phyloP scores from a whole-genome alignment of 805 yeast species.

The Yamadazyma endophytica region DNA sequence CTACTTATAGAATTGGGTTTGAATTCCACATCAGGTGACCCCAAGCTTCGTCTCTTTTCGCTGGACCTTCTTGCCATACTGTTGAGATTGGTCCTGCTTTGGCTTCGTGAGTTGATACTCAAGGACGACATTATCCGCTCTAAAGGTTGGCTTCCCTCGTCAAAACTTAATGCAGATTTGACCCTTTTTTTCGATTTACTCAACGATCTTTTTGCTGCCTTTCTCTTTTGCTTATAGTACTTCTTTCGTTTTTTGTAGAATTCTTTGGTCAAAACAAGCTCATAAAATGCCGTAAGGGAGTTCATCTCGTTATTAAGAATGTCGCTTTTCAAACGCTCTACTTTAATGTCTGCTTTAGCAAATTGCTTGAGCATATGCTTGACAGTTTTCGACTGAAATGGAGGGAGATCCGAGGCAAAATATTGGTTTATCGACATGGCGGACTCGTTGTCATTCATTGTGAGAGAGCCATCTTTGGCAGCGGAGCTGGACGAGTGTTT shows the following conservation, averaged over 20 bases:
- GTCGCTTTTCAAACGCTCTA: slow-evolving; percentile 53
- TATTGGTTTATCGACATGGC: slow-evolving; percentile 37
- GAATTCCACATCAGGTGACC: slow-evolving; percentile 1
- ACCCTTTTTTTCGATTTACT: slow-evolving; percentile 29
- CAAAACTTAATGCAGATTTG: slow-evolving; percentile 33
- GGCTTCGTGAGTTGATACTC: slow-evolving; percentile 26
- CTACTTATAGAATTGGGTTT: slow-evolving; percentile 3
- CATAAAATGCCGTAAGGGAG: slow-evolving; percentile 72
- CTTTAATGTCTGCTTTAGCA: slow-evolving; percentile 59
- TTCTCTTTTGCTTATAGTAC: slow-evolving; percentile 25
- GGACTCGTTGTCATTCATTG: slow-evolving; percentile 31
- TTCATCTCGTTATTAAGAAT: slow-evolving; percentile 62
- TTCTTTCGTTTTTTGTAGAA: slow-evolving; percentile 28
- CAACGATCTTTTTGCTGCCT: slow-evolving; percentile 28
- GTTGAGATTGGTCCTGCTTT: slow-evolving; percentile 9
- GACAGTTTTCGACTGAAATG: slow-evolving; percentile 61
- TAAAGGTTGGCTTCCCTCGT: slow-evolving; percentile 29
- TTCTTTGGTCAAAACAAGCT: slow-evolving; percentile 55
- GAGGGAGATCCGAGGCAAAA: slow-evolving; percentile 26
- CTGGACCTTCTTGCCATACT: slow-evolving; percentile 5
- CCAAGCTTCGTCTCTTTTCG: slow-evolving; percentile 4
- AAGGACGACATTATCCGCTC: slow-evolving; percentile 35
- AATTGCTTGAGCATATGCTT: slow-evolving; percentile 56
- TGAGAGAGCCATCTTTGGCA: too few species aligned
- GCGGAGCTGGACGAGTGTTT: slow-evolving; percentile 10